phyloP scores from a whole-genome alignment of 2,329 filamentous ascomycete genomes.

The Hypocrella siamensis region DNA sequence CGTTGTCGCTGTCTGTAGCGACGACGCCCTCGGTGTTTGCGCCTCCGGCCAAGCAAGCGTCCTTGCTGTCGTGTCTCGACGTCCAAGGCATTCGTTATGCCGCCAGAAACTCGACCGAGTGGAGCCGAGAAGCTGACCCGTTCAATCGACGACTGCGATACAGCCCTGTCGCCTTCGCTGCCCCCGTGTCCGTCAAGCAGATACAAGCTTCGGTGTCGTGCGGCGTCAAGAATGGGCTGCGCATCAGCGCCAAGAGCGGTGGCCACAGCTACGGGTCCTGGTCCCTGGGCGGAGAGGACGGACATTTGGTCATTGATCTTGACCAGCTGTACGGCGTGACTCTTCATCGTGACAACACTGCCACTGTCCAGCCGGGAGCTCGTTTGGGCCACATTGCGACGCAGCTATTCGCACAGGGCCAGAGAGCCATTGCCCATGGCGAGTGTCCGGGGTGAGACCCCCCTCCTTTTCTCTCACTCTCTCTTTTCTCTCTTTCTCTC shows the following conservation, averaged over 20 bases:
- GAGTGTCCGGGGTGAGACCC: background rate
- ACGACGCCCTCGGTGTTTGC: too few relatives aligned
- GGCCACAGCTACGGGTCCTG: conserved; percentile 1
- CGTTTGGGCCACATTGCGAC: conserved; percentile 22
- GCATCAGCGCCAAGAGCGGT: background rate
- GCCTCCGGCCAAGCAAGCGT: too few relatives aligned
- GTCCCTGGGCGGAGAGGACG: conserved; percentile 1
- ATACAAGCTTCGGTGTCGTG: background rate
- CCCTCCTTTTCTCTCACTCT: too few relatives aligned
- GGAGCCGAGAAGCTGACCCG: too few relatives aligned
- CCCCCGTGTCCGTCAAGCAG: background rate
- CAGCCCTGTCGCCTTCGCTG: background rate
- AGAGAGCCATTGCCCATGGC: conserved; percentile 1
- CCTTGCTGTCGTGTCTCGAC: too few relatives aligned
- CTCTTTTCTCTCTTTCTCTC: conserved; percentile 23
- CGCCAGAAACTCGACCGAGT: too few relatives aligned
- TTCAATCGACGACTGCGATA: too few relatives aligned
- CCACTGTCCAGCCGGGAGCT: background rate
- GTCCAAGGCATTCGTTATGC: too few relatives aligned
- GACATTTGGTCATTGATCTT: conserved; percentile 36
- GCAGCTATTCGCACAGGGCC: conserved; percentile 16
- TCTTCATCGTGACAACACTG: background rate
- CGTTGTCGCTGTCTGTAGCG: too few relatives aligned
- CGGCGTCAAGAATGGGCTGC: background rate
- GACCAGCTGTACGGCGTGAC: background rate